Base-by-base conservation (phyloP, 495 filamentous ascomycete genomes). In the Xylaria scruposa region DNA sequence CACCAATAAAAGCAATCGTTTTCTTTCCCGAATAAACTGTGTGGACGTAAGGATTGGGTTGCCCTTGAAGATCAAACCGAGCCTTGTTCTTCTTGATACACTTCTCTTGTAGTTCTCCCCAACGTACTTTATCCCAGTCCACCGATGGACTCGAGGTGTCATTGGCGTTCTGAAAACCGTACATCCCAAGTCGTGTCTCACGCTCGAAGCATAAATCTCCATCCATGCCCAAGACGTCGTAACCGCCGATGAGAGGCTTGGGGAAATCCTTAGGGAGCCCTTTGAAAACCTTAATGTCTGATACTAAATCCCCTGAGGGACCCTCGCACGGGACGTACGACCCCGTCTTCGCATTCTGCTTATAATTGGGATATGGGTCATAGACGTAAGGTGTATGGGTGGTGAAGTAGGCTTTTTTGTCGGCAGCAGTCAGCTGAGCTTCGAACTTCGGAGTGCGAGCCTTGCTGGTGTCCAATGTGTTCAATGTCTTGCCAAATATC, bases 121-220 rank as follows among this genome's bases (percentile, higher is more conserved):
- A 97, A 65, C 88, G 83, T 29, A 94, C 87, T 0, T 80, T 80
- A 36, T 89, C 82, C 93, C 92, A 96, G 19, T 90, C 79, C n/a
- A 91, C 75, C 13, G 74, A 75, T 47, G 81, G 71, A 58, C 76
- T 74, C 8, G 80, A 76, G 62, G 82, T 81, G 26, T 80, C 78
- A 31, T 73, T 62, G 8, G 79, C 77, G 15, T 82, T 74, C 17
- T 88, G 88, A 67, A 91, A 85, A 0, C 95, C 95, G 76, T 98
- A 99, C 17, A 90, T 89, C 0, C 94, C 93, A 19, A 97, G 81
- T 54, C 95, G 87, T 26, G 94, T 95, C 78, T 92, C 94, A 9
- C 96, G 87, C 76, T 98, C 96, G 79, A 96, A 99, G 83, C 96
- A 99, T 56, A 98, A 82, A 77, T 96, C 90, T 62, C 92, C 87